Evolutionary conservation across 805 yeast genomes (phyloP).

Genomic region (Starmerella bombi): DNA sequence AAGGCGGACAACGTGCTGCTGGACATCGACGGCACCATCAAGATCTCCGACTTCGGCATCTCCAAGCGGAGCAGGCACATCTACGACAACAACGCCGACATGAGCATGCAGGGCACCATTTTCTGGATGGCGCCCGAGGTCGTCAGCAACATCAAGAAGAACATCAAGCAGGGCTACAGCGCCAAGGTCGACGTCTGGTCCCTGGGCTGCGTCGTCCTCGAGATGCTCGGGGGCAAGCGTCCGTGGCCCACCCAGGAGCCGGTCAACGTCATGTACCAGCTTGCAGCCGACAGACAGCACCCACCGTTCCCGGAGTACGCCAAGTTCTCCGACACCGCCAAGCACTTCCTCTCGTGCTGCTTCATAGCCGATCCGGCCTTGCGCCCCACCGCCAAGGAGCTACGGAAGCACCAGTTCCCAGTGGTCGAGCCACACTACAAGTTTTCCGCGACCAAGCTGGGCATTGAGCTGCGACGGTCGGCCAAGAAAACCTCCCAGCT

Average conservation of each 20-base stretch:
- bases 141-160: slow-evolving; percentile 64
- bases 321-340: slow-evolving; percentile 49
- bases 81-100: slow-evolving; percentile 79
- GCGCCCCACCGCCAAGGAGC: slow-evolving; percentile 65
- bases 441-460: slow-evolving; percentile 19
- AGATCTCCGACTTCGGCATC: slow-evolving; percentile 93
- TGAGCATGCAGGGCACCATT: slow-evolving; percentile 98
- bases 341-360: slow-evolving; percentile 59
- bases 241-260: slow-evolving; percentile 97
- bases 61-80: slow-evolving; percentile 76
- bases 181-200: slow-evolving; percentile 99
- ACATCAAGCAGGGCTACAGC: slow-evolving; percentile 77
- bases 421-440: slow-evolving; percentile 10
- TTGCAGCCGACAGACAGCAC: slow-evolving; percentile 71
- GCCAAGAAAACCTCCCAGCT: slow-evolving; percentile 10
- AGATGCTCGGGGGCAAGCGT: slow-evolving; percentile 93
- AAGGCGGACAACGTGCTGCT: slow-evolving; percentile 84
- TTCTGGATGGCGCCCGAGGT: slow-evolving; percentile 99
- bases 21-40: slow-evolving; percentile 86
- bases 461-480: slow-evolving; percentile 11
- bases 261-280: slow-evolving; percentile 82
- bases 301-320: slow-evolving; percentile 97
- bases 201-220: slow-evolving; percentile 88
- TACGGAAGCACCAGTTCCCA: slow-evolving; percentile 18
- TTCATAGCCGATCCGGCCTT: slow-evolving; percentile 65